phyloP scores from a whole-genome alignment of 495 filamentous ascomycete species.

The Lophiotrema nucula region DNA sequence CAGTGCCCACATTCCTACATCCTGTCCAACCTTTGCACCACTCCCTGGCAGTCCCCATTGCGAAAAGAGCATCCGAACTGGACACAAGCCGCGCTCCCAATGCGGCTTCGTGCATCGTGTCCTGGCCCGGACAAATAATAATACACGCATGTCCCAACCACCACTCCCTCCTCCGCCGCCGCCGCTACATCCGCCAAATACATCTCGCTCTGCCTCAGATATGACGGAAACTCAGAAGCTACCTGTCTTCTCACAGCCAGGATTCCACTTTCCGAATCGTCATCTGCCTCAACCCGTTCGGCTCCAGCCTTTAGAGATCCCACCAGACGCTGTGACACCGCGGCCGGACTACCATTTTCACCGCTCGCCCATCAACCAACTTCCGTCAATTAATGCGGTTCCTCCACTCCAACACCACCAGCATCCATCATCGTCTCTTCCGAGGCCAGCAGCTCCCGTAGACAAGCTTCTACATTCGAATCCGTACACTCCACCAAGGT shows the following conservation, averaged over 20 bases:
- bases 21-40: conserved; percentile 31
- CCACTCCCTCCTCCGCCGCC: conserved; percentile 39
- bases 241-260: conserved; percentile 34
- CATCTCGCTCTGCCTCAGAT: conserved; percentile 16
- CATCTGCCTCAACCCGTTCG: conserved; percentile 32
- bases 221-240: conserved; percentile 42
- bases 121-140: conserved; percentile 35
- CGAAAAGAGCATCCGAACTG: conserved; percentile 18
- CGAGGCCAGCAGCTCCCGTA: conserved; percentile 25
- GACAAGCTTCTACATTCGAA: conserved; percentile 33
- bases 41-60: conserved; percentile 22
- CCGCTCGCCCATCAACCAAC: conserved; percentile 30
- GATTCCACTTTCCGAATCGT: conserved; percentile 31
- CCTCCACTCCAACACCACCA: conserved; percentile 25
- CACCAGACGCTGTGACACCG: conserved; percentile 31
- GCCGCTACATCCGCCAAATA: conserved; percentile 34
- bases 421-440: conserved; percentile 20
- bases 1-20: conserved; percentile 34
- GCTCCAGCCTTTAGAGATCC: conserved; percentile 36
- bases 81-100: conserved; percentile 30
- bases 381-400: conserved; percentile 34
- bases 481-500: conserved; percentile 36
- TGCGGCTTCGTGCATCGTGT: conserved; percentile 37
- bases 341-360: conserved; percentile 31
- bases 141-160: conserved; percentile 42